phyloP scores from a whole-genome alignment of 805 yeast species.

The Starmera dryadoides region DNA sequence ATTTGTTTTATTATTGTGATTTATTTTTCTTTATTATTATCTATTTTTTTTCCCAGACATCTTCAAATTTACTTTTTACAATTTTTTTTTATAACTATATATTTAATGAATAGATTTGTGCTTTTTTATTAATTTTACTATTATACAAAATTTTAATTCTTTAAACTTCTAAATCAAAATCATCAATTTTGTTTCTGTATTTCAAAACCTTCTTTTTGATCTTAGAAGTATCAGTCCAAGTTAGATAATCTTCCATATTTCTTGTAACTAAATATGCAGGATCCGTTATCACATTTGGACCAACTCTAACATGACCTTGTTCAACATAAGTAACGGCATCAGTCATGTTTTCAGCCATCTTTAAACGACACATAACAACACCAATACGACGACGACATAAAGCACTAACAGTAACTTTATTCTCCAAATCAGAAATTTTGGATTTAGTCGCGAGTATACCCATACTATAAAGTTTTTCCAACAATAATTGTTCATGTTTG shows the following conservation, averaged over 20 bases:
- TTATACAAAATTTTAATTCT: not conserved
- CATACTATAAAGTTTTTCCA: constrained; percentile 84
- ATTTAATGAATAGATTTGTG: not conserved
- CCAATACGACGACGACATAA: constrained; percentile 88
- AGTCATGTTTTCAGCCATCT: constrained; percentile 83
- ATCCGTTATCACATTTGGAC: constrained; percentile 92
- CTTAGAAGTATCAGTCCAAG: constrained; percentile 97
- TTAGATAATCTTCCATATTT: constrained; percentile 90
- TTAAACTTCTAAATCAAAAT: constrained; percentile 35
- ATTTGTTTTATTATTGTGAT: not conserved
- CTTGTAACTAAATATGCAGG: constrained; percentile 92
- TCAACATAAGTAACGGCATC: constrained; percentile 92
- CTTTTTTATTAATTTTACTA: not conserved
- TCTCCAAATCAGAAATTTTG: constrained; percentile 87
- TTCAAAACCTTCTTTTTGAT: constrained; percentile 83
- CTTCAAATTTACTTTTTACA: not conserved
- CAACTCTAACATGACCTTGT: constrained; percentile 97
- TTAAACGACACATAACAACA: constrained; percentile 88
- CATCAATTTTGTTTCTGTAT: constrained; percentile 71
- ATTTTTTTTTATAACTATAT: not conserved
- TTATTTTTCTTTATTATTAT: not conserved
- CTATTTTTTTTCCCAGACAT: not conserved
- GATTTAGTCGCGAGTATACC: constrained; percentile 85
- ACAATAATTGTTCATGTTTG: constrained; percentile 79
- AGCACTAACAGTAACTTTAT: constrained; percentile 86